Percentiles rank a stretch among this genome's conserved stretches.
These are phyloP conservation scores for Prunus fruticosa DNA, from an alignment of 306 rosid genomes.

Conservation along the genomic window DNA sequence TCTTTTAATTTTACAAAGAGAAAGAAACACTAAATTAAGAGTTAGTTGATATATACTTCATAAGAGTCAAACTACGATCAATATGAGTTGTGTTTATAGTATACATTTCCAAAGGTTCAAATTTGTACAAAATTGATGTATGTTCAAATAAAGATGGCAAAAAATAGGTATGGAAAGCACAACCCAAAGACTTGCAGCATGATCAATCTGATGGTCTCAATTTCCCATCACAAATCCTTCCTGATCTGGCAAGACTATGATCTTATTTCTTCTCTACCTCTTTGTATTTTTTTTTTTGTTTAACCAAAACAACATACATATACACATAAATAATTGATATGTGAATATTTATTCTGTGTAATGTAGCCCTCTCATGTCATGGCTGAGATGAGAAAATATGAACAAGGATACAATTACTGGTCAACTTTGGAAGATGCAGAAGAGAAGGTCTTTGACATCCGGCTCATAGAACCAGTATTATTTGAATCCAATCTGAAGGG, in stretches of 20 bases:
- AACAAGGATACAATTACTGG: neutral
- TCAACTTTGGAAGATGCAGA: slow-evolving; percentile 6
- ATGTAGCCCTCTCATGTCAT: neutral
- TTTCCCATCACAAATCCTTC: neutral
- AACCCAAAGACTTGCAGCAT: neutral
- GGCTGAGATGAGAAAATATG: neutral
- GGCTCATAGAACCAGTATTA: neutral
- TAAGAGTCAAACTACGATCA: too few species aligned
- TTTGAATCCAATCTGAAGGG: neutral
- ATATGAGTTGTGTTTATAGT: too few species aligned
- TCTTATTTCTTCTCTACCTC: neutral
- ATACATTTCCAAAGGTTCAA: too few species aligned
- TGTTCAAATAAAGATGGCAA: too few species aligned
- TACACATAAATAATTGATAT: neutral
- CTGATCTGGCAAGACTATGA: neutral
- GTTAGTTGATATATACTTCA: too few species aligned
- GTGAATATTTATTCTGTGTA: neutral
- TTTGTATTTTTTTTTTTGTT: neutral
- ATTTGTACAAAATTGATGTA: too few species aligned
- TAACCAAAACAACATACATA: neutral
- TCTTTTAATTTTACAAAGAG: neutral
- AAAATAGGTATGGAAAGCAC: too few species aligned
- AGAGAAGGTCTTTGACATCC: slow-evolving; percentile 13
- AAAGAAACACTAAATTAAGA: too few species aligned
- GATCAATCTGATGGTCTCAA: neutral